These are phyloP conservation scores for Candolleomyces aberdarensis DNA, from an alignment of 768 basidiomycete species.

Conservation along the genomic window DNA sequence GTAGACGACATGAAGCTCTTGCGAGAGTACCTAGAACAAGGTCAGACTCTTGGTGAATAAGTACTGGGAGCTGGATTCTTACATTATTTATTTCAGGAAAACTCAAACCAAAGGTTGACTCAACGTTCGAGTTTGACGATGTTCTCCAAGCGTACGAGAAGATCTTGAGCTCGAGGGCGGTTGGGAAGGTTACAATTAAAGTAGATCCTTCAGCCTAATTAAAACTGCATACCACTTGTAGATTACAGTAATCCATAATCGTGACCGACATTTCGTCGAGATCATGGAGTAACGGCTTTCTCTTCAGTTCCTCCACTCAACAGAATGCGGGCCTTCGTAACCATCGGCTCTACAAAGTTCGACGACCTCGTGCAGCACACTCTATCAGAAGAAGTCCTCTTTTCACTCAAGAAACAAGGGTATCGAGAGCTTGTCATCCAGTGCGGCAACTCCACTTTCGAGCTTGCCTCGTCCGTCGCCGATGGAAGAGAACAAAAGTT, in stretches of 20 bases:
- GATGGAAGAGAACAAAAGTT: slow-evolving; percentile 24
- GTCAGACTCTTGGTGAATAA: slow-evolving; percentile 22
- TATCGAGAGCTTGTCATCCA: slow-evolving; percentile 69
- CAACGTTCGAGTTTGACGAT: slow-evolving; percentile 54
- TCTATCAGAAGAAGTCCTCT: slow-evolving; percentile 56
- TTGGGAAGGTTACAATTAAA: background rate
- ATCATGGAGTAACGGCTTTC: background rate
- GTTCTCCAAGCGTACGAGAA: slow-evolving; percentile 59
- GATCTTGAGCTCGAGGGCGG: slow-evolving; percentile 52
- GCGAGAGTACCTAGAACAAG: slow-evolving; percentile 30
- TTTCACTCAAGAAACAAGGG: slow-evolving; percentile 48
- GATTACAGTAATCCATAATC: background rate
- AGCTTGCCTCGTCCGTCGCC: slow-evolving; percentile 26
- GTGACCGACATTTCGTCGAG: background rate
- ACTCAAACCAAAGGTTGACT: slow-evolving; percentile 57
- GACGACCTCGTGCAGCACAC: slow-evolving; percentile 64
- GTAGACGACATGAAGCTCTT: slow-evolving; percentile 33
- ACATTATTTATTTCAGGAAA: slow-evolving; percentile 30
- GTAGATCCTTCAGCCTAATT: background rate
- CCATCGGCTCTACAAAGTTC: slow-evolving; percentile 89
- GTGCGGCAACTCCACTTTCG: slow-evolving; percentile 67
- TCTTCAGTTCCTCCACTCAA: background rate
- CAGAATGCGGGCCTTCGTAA: slow-evolving; percentile 62
- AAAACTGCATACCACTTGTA: too few species aligned
- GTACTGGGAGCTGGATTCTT: too few species aligned